phyloP scores from a whole-genome alignment of 202 grass and related monocot genomes.

The Panicum hallii region DNA sequence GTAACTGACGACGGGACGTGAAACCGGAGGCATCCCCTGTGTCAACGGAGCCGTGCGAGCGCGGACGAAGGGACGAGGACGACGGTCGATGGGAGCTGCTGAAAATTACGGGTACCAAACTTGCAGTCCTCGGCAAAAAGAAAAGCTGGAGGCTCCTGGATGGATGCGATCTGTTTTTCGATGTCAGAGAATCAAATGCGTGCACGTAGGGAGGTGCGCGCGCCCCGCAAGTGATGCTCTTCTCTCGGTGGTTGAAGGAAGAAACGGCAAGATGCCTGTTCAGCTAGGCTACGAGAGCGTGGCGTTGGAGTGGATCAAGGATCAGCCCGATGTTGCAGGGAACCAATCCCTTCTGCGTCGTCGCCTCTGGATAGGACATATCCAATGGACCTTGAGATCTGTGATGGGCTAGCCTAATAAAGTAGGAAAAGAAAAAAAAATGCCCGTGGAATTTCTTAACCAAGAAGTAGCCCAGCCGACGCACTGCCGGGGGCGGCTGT shows the following conservation, averaged over 20 bases:
- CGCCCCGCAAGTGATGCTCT: neutral
- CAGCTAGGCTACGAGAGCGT: neutral
- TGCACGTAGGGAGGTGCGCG: neutral
- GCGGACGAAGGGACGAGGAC: neutral
- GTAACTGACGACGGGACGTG: neutral
- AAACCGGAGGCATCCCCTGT: neutral
- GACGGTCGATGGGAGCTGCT: neutral
- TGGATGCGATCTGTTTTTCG: neutral
- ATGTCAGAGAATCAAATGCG: conserved; percentile 9
- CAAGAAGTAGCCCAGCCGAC: neutral
- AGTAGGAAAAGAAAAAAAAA: neutral
- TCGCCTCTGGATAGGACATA: neutral
- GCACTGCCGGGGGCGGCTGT: neutral
- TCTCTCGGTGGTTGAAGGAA: neutral
- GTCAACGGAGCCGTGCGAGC: neutral
- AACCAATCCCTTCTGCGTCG: neutral
- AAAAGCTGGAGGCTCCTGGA: neutral
- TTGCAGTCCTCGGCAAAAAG: too few relatives aligned
- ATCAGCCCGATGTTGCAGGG: neutral
- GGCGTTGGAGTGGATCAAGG: neutral
- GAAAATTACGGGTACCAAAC: conserved; percentile 40
- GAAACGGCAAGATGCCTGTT: neutral
- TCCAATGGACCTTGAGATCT: neutral
- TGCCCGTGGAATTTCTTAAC: neutral
- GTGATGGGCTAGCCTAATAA: neutral